phyloP scores from a whole-genome alignment of 108 stramenopile genomes.

The Skeletonema marinoi region DNA sequence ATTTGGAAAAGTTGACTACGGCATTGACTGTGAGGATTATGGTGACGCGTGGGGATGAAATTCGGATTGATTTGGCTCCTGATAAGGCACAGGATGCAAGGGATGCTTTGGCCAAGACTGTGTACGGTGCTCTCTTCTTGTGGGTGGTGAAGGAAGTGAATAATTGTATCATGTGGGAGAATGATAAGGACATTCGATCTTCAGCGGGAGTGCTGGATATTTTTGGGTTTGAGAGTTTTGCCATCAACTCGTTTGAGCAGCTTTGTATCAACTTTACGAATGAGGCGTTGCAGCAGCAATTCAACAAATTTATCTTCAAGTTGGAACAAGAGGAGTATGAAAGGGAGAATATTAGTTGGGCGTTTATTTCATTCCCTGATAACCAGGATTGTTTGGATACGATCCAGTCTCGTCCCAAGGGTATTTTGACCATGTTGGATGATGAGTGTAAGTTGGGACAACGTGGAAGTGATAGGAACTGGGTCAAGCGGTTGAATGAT shows the following conservation, averaged over 20 bases:
- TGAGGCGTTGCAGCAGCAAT: slow-evolving; percentile 99
- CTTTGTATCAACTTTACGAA: slow-evolving; percentile 99
- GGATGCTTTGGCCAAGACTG: slow-evolving; percentile 94
- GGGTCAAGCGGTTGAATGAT: slow-evolving; percentile 81
- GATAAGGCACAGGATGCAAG: slow-evolving; percentile 87
- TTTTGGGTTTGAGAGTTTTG: slow-evolving; percentile 99
- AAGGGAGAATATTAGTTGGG: slow-evolving; percentile 86
- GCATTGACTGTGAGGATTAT: slow-evolving; percentile 85
- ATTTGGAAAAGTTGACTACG: slow-evolving; percentile 66
- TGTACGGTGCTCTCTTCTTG: slow-evolving; percentile 91
- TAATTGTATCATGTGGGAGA: slow-evolving; percentile 84
- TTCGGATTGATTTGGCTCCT: slow-evolving; percentile 71
- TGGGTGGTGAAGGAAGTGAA: slow-evolving; percentile 92
- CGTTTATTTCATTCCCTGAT: slow-evolving; percentile 94
- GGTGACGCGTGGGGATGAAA: slow-evolving; percentile 82
- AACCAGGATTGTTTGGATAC: slow-evolving; percentile 98
- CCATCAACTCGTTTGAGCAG: slow-evolving; percentile 96
- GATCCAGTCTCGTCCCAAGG: slow-evolving; percentile 91
- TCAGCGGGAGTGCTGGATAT: slow-evolving; percentile 98
- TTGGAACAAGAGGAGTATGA: slow-evolving; percentile 98
- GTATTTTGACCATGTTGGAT: slow-evolving; percentile 91
- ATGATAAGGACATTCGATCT: slow-evolving; percentile 72
- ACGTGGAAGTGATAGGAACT: slow-evolving; percentile 84
- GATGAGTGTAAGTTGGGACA: slow-evolving; percentile 90
- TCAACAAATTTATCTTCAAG: slow-evolving; percentile 99